A percentile compares a stretch with the other conserved stretches of the same genome.
Evolutionary conservation across 2,329 filamentous ascomycete species (phyloP).

Genomic region (Phoma sp.): DNA sequence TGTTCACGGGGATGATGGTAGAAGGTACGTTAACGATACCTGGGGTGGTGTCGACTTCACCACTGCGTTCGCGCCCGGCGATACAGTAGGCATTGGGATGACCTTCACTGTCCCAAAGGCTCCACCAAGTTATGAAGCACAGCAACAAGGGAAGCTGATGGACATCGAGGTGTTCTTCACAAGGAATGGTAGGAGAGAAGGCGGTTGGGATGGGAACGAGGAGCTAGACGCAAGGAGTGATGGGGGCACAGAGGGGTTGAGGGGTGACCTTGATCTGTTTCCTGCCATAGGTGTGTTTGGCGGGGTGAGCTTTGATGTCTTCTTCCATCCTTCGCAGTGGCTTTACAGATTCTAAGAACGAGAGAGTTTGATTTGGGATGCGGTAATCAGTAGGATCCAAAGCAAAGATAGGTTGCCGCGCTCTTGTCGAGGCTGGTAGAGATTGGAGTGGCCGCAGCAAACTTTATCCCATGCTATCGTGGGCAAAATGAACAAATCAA

Average conservation of each 20-base stretch:
- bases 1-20: conserved; percentile 81
- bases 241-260: conserved; percentile 67
- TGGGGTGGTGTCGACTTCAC: conserved; percentile 76
- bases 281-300: conserved; percentile 75
- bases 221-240: conserved; percentile 71
- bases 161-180: conserved; percentile 73
- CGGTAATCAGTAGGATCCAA: no score
- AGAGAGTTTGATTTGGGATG: background rate
- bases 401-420: no score
- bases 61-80: conserved; percentile 65
- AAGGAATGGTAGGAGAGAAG: conserved; percentile 64
- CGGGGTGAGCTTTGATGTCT: conserved; percentile 69
- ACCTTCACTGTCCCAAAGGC: conserved; percentile 55
- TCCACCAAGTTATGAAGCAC: conserved; percentile 43
- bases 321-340: conserved; percentile 67
- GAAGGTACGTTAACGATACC: conserved; percentile 75
- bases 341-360: conserved; percentile 48
- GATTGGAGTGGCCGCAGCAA: no score
- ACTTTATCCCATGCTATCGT: no score
- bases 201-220: conserved; percentile 76
- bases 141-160: conserved; percentile 40
- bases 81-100: conserved; percentile 76
- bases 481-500: no score
- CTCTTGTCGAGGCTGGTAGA: no score
- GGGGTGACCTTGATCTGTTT: conserved; percentile 73